Conservation (phyloP, 192 early-diverging fungal genomes). For the Rhizophagus clarus region DNA sequence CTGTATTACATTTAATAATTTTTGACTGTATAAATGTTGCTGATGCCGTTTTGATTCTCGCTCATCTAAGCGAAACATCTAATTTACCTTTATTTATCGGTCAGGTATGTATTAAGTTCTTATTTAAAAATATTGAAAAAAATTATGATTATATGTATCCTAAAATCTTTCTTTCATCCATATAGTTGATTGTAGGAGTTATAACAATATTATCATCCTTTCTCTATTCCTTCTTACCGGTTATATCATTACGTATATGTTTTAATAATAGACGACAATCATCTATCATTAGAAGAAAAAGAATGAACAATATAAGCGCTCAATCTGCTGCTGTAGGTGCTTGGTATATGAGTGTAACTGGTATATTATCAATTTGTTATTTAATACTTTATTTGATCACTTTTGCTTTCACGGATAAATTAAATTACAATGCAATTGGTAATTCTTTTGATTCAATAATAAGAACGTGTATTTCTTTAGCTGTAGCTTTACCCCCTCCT, state of each 20-base stretch:
- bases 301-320: constrained; percentile 10
- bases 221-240: constrained; percentile 4
- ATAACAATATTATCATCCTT: constrained; percentile 1
- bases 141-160: no score
- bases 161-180: neutral
- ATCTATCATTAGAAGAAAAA: neutral
- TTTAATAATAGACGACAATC: neutral
- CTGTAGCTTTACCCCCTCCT: constrained; percentile 14
- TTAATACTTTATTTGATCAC: neutral
- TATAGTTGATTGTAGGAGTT: constrained; percentile 15
- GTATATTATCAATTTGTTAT: constrained; percentile 14
- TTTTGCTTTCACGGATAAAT: neutral
- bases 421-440: neutral
- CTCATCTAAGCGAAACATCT: neutral
- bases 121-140: no score
- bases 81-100: constrained; percentile 10
- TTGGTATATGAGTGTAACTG: constrained; percentile 15
- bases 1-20: neutral
- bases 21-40: neutral
- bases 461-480: neutral
- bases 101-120: constrained; percentile 2
- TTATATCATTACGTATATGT: neutral
- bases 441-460: neutral
- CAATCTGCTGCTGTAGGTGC: constrained; percentile 21
- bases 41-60: neutral